Evolutionary conservation across 2,329 filamentous ascomycete genomes (phyloP), one percentile per base, ranked within the genome.

Genomic region (Cordyceps militaris): DNA sequence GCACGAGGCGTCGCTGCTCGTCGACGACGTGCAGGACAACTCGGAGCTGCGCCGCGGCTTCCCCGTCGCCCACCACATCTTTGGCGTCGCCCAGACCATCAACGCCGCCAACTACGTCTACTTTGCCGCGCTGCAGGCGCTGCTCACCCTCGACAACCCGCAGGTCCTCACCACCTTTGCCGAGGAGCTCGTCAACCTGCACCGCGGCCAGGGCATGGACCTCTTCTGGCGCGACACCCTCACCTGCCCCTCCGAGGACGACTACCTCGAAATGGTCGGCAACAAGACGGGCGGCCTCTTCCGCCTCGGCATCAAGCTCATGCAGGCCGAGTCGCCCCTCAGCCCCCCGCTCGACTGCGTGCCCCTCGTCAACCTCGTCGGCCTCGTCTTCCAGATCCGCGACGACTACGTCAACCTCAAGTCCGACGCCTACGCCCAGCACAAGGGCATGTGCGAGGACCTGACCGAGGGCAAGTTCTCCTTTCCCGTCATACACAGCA

Each of bases 391-490:
- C 78, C 91, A 96, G 73, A 94, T 96, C 73, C 84, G 89, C 65
- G 89, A 93, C 76, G 94, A 99, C 79, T 96, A 96, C 75, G 85
- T 91, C 71, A 97, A 97, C 71, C 84, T 99, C 44, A 82, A 80
- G 30, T 83, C 79, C 19, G 76, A 75, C n/a, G 79, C 85, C 66
- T 97, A 97, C 77, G 86, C 85, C 38, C 79, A 87, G 62, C 93
- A 96, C 72, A 97, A 97, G 76, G 94, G 93, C 51, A 82, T 96
- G 64, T 96, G 90, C 72, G 93, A 97, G 76, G 94, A 97, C 73
- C 75, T 97, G 65, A 97, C 91, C 1, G 94, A 97, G 75, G 93
- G 93, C 62, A 97, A 97, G 79, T 97, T 97, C 76, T 93, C 88
- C 26, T 97, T 97, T 70, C 91, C 92, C 42, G 86, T 97, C 66